A percentile compares a stretch with the other conserved stretches of the same genome.
Evolutionary conservation across 78 protist genomes (phyloP).

Genomic region (Dictyostelium purpureum): DNA sequence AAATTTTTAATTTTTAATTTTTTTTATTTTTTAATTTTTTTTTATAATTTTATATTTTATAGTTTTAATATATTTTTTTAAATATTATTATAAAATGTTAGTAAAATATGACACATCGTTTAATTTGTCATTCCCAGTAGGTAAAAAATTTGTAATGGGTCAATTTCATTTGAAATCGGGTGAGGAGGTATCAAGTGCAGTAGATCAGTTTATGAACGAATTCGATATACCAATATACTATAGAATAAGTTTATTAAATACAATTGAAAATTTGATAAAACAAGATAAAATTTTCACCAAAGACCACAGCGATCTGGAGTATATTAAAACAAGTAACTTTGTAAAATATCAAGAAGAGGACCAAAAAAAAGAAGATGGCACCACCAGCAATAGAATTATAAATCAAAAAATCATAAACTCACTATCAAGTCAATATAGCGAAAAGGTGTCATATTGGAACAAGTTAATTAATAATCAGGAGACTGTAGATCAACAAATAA

Average conservation of each 20-base stretch:
- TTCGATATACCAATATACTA: conserved; percentile 53
- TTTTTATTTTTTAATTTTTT: too few species aligned
- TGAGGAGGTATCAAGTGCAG: conserved; percentile 48
- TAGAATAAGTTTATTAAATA: conserved; percentile 3
- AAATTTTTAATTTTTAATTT: too few species aligned
- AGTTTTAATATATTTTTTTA: background rate
- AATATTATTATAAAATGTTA: conserved; percentile 18
- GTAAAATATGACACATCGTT: conserved; percentile 35
- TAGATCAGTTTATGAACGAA: conserved; percentile 49
- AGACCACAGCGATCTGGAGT: conserved; percentile 2
- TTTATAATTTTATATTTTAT: background rate
- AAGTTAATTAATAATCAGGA: conserved; percentile 15
- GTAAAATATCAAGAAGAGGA: too few species aligned
- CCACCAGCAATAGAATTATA: too few species aligned
- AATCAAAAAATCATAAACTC: background rate
- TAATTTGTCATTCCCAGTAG: conserved; percentile 59
- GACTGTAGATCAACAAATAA: conserved; percentile 4
- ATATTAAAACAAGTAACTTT: too few species aligned
- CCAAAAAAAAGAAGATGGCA: too few species aligned
- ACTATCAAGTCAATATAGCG: conserved; percentile 39
- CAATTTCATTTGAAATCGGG: conserved; percentile 24
- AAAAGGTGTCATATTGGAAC: conserved; percentile 53
- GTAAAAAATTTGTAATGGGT: conserved; percentile 50
- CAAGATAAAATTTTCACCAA: background rate
- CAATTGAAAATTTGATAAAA: conserved; percentile 15